phyloP scores from a whole-genome alignment of 805 yeast genomes.

The Ogataea corticis region DNA sequence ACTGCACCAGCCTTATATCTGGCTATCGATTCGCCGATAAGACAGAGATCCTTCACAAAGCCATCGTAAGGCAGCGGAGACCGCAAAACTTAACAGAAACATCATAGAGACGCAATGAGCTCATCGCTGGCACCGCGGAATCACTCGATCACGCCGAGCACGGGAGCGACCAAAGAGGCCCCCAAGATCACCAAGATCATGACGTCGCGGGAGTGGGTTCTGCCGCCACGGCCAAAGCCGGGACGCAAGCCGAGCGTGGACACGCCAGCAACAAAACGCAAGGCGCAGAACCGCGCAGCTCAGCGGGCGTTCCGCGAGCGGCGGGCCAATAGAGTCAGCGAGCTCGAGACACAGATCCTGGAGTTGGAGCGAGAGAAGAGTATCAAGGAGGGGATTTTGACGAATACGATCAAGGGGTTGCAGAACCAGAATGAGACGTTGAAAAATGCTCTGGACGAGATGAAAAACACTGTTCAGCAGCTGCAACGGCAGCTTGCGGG shows the following conservation, averaged over 20 bases:
- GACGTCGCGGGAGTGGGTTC: conserved; percentile 59
- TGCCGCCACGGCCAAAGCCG: conserved; percentile 64
- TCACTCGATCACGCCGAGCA: conserved; percentile 19
- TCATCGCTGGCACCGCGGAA: conserved; percentile 26
- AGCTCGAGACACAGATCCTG: conserved; percentile 67
- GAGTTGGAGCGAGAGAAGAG: conserved; percentile 70
- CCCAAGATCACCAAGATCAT: conserved; percentile 48
- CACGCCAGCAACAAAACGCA: conserved; percentile 80
- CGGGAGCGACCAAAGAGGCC: conserved; percentile 6
- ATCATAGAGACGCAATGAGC: too few relatives aligned
- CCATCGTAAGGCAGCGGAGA: too few relatives aligned
- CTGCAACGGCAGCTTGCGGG: conserved; percentile 18
- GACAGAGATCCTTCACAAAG: too few relatives aligned
- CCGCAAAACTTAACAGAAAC: too few relatives aligned
- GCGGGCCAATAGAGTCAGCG: conserved; percentile 78
- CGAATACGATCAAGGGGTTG: conserved; percentile 51
- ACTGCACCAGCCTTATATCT: not conserved
- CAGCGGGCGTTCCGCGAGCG: conserved; percentile 89
- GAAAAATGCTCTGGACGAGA: conserved; percentile 42
- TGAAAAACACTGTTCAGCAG: conserved; percentile 29
- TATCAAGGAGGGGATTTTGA: conserved; percentile 53
- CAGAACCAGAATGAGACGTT: conserved; percentile 47
- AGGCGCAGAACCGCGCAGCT: conserved; percentile 93
- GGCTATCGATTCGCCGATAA: too few relatives aligned
- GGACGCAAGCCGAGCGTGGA: conserved; percentile 54